Evolutionary conservation across 331 rosid species (phyloP).

Genomic region (Malus hybrid): DNA sequence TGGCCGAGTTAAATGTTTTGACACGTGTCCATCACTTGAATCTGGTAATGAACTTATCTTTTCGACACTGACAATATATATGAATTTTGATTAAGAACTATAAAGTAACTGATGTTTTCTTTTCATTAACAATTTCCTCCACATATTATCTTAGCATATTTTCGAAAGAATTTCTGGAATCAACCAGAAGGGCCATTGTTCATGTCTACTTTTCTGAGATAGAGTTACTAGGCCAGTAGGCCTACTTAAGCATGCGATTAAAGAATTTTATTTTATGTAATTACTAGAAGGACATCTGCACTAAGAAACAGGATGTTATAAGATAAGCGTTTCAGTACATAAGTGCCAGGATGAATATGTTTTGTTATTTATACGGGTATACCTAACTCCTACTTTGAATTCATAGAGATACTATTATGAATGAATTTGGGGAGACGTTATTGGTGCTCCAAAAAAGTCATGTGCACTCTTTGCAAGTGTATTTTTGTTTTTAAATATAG

Average conservation of each 20-base stretch:
- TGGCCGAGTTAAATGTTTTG: conserved; percentile 68
- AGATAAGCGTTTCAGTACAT: background rate
- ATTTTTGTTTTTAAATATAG: background rate
- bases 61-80: background rate
- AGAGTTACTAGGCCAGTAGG: no score
- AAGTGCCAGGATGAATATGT: background rate
- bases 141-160: background rate
- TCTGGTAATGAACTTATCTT: conserved; percentile 43
- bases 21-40: conserved; percentile 87
- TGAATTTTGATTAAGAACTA: background rate
- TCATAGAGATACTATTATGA: background rate
- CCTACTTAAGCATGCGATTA: no score
- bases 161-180: background rate
- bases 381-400: background rate
- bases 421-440: no score
- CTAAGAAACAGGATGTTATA: background rate
- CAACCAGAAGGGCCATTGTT: background rate
- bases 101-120: background rate
- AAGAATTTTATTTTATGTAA: background rate
- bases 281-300: background rate
- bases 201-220: background rate
- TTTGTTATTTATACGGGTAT: background rate
- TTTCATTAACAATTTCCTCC: background rate
- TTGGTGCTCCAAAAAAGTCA: no score
- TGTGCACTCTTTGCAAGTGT: background rate